Conservation (phyloP, 1,139 yeast species). For the Saccharomycopsis hybrid region DNA sequence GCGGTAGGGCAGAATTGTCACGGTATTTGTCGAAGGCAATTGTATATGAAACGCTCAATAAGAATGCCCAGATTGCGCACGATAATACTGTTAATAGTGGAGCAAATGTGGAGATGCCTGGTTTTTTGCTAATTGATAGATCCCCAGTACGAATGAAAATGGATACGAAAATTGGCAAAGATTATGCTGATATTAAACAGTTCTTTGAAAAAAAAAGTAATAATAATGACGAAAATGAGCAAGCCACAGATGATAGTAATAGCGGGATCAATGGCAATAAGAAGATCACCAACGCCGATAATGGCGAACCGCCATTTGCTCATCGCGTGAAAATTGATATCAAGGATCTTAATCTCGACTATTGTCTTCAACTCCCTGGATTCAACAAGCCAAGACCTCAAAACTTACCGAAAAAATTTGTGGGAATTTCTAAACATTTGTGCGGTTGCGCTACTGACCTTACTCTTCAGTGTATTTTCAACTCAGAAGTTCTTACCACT, state of each 20-base stretch:
- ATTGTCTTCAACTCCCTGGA: slow-evolving; percentile 39
- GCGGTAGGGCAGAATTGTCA: slow-evolving; percentile 83
- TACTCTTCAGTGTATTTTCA: slow-evolving; percentile 60
- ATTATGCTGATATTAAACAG: slow-evolving; percentile 31
- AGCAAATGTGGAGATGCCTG: too few relatives aligned
- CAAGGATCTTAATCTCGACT: slow-evolving; percentile 57
- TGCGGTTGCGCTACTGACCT: slow-evolving; percentile 94
- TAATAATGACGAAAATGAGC: slow-evolving; percentile 2
- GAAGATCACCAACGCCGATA: slow-evolving; percentile 26
- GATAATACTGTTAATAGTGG: neutral
- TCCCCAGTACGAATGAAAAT: slow-evolving; percentile 73
- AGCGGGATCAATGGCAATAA: too few relatives aligned
- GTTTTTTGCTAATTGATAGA: slow-evolving; percentile 67
- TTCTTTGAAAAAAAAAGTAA: slow-evolving; percentile 22
- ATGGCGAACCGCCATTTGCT: slow-evolving; percentile 36
- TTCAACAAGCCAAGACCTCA: too few relatives aligned
- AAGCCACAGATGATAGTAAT: too few relatives aligned
- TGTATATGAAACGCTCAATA: slow-evolving; percentile 11
- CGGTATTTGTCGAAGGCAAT: slow-evolving; percentile 55
- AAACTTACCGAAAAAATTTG: slow-evolving; percentile 29
- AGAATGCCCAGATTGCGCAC: slow-evolving; percentile 2
- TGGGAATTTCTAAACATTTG: slow-evolving; percentile 77
- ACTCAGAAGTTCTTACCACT: slow-evolving; percentile 30
- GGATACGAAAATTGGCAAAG: slow-evolving; percentile 61
- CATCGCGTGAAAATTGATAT: slow-evolving; percentile 66